Conservation (phyloP, 2,329 filamentous ascomycete genomes). For the Epichloe elymi region DNA sequence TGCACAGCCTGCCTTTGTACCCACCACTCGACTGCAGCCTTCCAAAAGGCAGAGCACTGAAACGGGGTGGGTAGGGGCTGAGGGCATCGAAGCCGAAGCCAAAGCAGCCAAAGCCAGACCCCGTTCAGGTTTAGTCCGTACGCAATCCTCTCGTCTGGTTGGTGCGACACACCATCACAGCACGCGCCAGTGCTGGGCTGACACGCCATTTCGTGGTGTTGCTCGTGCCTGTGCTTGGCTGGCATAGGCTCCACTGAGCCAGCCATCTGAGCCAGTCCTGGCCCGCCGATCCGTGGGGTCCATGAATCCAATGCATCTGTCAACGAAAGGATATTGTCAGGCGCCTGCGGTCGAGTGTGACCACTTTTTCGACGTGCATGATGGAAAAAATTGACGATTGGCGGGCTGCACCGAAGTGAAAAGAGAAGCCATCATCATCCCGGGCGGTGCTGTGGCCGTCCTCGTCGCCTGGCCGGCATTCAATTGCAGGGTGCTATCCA, state of each 20-base stretch:
- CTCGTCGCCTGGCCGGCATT: background rate
- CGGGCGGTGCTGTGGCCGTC: background rate
- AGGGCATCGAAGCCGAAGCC: no score
- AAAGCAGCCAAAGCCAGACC: no score
- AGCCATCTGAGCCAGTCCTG: background rate
- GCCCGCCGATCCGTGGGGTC: background rate
- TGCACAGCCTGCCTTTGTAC: background rate
- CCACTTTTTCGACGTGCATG: no score
- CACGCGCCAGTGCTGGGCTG: background rate
- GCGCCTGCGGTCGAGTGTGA: no score
- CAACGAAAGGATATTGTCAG: no score
- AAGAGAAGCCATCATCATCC: background rate
- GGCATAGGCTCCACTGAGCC: background rate
- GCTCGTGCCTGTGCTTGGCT: slow-evolving; percentile 1
- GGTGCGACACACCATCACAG: background rate
- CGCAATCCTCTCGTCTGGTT: background rate
- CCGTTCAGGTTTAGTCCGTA: background rate
- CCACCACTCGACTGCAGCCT: no score
- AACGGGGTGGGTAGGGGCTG: no score
- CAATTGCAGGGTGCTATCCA: no score
- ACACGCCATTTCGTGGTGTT: background rate
- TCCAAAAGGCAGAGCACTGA: background rate
- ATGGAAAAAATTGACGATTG: no score
- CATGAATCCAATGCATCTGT: no score
- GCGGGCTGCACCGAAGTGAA: no score